Conservation (phyloP, 495 filamentous ascomycete genomes). For the Rostrohypoxylon terebratum region DNA sequence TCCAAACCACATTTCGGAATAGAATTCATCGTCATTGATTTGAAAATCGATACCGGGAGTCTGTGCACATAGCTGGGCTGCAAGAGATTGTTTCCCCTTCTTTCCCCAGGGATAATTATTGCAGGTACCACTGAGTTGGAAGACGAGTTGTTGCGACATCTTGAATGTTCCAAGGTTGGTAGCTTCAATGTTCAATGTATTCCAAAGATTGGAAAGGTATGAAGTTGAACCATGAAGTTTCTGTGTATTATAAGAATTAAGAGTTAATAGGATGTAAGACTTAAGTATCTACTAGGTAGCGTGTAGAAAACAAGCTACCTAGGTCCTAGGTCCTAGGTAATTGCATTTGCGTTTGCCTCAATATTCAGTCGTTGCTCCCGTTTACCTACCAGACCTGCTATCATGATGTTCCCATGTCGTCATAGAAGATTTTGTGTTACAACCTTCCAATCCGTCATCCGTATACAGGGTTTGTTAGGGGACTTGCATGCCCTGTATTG, state of each 20-base stretch:
- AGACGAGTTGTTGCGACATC: slow-evolving; percentile 50
- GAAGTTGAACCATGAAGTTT: background rate
- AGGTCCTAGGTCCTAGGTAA: too few species aligned
- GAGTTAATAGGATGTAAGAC: background rate
- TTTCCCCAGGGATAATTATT: slow-evolving; percentile 75
- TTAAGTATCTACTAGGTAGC: too few species aligned
- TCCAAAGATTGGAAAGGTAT: too few species aligned
- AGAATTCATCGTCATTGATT: slow-evolving; percentile 75
- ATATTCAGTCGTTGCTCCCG: background rate
- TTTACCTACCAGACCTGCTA: slow-evolving; percentile 1
- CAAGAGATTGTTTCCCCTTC: slow-evolving; percentile 76
- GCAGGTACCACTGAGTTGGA: slow-evolving; percentile 65
- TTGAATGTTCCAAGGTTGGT: background rate
- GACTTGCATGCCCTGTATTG: background rate
- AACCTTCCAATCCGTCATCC: background rate
- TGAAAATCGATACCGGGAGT: slow-evolving; percentile 74
- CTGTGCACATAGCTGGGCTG: slow-evolving; percentile 74
- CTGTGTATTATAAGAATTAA: background rate
- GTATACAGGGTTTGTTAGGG: background rate
- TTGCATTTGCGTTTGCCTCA: background rate
- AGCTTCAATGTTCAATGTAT: too few species aligned
- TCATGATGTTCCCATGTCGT: slow-evolving; percentile 37
- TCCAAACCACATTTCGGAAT: slow-evolving; percentile 81
- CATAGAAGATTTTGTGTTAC: slow-evolving; percentile 33
- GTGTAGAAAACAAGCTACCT: too few species aligned